Evolutionary conservation across 768 basidiomycete genomes (phyloP).

Genomic region (Mycena alexandri): DNA sequence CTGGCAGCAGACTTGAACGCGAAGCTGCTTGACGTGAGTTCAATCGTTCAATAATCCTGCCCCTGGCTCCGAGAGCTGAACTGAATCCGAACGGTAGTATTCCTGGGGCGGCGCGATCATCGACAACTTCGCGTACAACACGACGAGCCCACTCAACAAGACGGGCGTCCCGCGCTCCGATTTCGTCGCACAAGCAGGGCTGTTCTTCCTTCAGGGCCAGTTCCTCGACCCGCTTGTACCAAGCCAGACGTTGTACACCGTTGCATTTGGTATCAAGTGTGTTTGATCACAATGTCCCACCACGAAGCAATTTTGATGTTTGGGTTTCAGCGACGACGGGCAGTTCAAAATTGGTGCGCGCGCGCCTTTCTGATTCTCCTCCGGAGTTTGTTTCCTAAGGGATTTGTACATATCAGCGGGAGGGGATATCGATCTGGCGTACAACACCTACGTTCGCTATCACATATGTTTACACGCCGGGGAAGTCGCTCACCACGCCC

Average conservation of each 20-base stretch:
- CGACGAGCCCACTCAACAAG: slow-evolving; percentile 44
- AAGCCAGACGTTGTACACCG: slow-evolving; percentile 45
- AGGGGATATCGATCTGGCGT: slow-evolving; percentile 41
- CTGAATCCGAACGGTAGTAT: slow-evolving; percentile 38
- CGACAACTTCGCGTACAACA: slow-evolving; percentile 50
- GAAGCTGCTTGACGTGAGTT: slow-evolving; percentile 46
- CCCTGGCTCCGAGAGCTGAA: background rate
- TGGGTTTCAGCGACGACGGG: slow-evolving; percentile 41
- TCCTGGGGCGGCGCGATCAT: slow-evolving; percentile 52
- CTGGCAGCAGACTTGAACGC: slow-evolving; percentile 46
- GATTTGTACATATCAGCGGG: slow-evolving; percentile 33
- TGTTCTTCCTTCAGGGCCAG: slow-evolving; percentile 47
- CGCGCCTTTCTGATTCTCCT: no score
- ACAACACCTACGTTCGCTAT: slow-evolving; percentile 41
- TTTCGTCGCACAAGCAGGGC: slow-evolving; percentile 44
- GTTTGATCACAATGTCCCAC: slow-evolving; percentile 20
- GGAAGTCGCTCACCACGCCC: no score
- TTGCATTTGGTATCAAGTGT: slow-evolving; percentile 50
- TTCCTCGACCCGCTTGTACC: slow-evolving; percentile 46
- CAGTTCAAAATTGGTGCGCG: slow-evolving; percentile 43
- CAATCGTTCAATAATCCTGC: background rate
- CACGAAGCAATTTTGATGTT: background rate
- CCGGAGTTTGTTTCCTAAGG: background rate
- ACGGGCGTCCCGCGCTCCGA: slow-evolving; percentile 45
- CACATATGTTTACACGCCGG: background rate